Percentiles rank a stretch among this genome's conserved stretches.
Evolutionary conservation across 1,284 basidiomycete genomes (phyloP).

Genomic region (Vanrija humicola): DNA sequence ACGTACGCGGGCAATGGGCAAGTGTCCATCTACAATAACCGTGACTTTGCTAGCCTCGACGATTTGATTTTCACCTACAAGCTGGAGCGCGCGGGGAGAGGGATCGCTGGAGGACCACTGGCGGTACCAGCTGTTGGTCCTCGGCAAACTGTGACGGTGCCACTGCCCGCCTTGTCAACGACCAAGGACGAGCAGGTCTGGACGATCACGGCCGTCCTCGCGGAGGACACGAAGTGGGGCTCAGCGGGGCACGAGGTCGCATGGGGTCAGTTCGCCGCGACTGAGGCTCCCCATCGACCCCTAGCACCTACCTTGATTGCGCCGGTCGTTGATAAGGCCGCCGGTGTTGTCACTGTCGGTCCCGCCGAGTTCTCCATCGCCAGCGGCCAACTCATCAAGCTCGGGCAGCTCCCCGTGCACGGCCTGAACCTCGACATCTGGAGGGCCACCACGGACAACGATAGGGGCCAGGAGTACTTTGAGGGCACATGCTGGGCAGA

Average conservation of each 20-base stretch:
- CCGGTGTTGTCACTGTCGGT: conserved; percentile 7
- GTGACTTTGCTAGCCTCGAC: conserved; percentile 9
- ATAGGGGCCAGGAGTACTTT: conserved; percentile 3
- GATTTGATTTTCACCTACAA: conserved; percentile 12
- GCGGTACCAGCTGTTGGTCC: conserved; percentile 1
- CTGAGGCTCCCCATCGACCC: not conserved
- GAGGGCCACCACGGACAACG: conserved; percentile 27
- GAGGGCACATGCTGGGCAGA: not conserved
- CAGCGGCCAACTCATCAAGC: conserved; percentile 7
- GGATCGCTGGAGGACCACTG: conserved; percentile 3
- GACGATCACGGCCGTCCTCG: conserved; percentile 5
- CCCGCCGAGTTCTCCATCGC: conserved; percentile 12
- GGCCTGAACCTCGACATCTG: conserved; percentile 14
- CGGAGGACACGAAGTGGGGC: conserved; percentile 8
- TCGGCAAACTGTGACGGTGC: not conserved
- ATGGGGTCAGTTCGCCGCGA: conserved; percentile 9
- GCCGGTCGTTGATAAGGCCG: not conserved
- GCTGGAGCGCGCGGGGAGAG: conserved; percentile 11
- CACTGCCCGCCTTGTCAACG: not conserved
- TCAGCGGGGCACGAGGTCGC: conserved; percentile 18
- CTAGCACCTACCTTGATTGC: no score
- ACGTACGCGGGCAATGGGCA: not conserved
- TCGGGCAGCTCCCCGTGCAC: conserved; percentile 3
- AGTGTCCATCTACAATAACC: conserved; percentile 9
- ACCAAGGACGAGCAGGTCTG: not conserved